Conservation (phyloP, 495 filamentous ascomycete genomes). For the Aspergillus indologenus region DNA sequence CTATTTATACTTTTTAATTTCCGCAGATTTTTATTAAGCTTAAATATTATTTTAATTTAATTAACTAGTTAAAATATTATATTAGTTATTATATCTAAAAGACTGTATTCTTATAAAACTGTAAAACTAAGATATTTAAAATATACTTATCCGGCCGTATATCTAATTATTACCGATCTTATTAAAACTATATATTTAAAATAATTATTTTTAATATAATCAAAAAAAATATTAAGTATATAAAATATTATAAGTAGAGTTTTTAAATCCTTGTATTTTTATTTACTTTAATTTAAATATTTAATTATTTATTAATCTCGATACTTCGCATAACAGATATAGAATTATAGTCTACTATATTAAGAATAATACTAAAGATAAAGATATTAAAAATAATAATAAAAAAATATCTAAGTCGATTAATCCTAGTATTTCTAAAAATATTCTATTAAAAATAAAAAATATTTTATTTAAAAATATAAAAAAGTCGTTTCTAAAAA, state of each 20-base stretch:
- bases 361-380: neutral
- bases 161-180: neutral
- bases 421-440: neutral
- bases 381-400: neutral
- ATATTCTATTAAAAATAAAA: too few species aligned
- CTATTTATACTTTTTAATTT: neutral
- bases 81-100: neutral
- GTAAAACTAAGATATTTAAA: neutral
- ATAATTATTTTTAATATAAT: neutral
- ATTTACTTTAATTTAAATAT: neutral
- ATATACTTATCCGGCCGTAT: neutral
- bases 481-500: too few species aligned
- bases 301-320: neutral
- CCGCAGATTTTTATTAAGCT: neutral
- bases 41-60: neutral
- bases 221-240: neutral
- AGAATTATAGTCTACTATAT: constrained; percentile 7
- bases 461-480: neutral
- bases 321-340: neutral
- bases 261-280: neutral
- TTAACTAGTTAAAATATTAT: constrained; percentile 4
- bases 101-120: neutral
- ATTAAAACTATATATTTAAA: neutral
- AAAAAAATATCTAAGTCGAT: too few species aligned
- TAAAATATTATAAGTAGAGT: constrained; percentile 1